Evolutionary conservation across 108 stramenopile genomes (phyloP).

Genomic region (Fragilariopsis cylindrus): DNA sequence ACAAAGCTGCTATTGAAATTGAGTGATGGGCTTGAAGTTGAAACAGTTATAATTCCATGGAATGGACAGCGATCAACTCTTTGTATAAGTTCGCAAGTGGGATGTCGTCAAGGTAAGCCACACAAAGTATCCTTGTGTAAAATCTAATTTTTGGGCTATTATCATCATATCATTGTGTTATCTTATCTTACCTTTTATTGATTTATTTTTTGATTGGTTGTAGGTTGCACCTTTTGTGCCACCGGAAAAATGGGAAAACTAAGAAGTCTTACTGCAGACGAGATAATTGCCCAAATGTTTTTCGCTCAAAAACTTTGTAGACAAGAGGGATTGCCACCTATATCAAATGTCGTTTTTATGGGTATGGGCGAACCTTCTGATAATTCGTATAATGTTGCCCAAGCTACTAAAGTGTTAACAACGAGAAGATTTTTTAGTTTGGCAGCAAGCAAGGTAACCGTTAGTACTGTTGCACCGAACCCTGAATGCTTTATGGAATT

Average conservation of each 20-base stretch:
- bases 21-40: conserved; percentile 70
- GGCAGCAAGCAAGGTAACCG: conserved; percentile 59
- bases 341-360: conserved; percentile 83
- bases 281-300: conserved; percentile 85
- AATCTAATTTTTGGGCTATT: neutral
- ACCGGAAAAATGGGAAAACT: conserved; percentile 83
- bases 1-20: conserved; percentile 70
- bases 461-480: conserved; percentile 86
- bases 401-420: conserved; percentile 54
- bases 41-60: conserved; percentile 86
- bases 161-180: neutral
- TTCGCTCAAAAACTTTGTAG: conserved; percentile 66
- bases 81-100: conserved; percentile 86
- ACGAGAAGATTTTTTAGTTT: conserved; percentile 63
- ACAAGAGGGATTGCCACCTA: conserved; percentile 33
- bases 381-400: conserved; percentile 64
- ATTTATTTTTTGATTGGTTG: neutral
- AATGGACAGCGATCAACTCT: conserved; percentile 56
- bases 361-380: conserved; percentile 87
- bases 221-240: conserved; percentile 83
- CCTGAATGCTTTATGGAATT: conserved; percentile 59
- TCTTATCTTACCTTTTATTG: neutral
- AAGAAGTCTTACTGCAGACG: conserved; percentile 61
- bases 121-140: neutral
- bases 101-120: conserved; percentile 73